Conservation (phyloP, 2,329 filamentous ascomycete genomes). For the Exophiala dermatitidis region DNA sequence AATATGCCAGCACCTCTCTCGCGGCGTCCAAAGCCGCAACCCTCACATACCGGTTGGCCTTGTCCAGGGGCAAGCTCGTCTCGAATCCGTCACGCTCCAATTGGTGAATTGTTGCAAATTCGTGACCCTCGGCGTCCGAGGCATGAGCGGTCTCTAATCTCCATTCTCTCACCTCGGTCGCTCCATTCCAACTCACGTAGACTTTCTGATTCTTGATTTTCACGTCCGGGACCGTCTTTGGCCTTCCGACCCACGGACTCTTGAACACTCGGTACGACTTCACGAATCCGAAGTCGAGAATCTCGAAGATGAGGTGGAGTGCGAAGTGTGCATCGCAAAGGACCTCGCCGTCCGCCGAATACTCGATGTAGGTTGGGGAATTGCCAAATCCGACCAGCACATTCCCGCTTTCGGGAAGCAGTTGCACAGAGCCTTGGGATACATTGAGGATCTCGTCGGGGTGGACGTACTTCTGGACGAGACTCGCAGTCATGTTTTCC, state of each 20-base stretch:
- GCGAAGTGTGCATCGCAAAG: slow-evolving; percentile 50
- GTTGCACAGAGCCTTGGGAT: slow-evolving; percentile 40
- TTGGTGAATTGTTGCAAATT: too few species aligned
- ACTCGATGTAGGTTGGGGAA: slow-evolving; percentile 45
- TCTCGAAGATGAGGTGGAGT: slow-evolving; percentile 34
- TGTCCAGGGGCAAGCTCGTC: too few species aligned
- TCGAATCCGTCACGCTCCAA: too few species aligned
- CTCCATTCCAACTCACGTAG: slow-evolving; percentile 44
- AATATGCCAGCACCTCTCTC: too few species aligned
- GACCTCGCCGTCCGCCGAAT: slow-evolving; percentile 32
- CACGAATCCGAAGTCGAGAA: slow-evolving; percentile 34
- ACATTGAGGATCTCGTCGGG: slow-evolving; percentile 33
- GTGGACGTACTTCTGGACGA: slow-evolving; percentile 37
- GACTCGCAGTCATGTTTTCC: slow-evolving; percentile 38
- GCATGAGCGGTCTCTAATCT: too few species aligned
- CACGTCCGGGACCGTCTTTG: slow-evolving; percentile 32
- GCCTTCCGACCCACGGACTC: slow-evolving; percentile 46
- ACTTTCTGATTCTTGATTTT: slow-evolving; percentile 29
- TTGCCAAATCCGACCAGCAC: slow-evolving; percentile 46
- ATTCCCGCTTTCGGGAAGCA: slow-evolving; percentile 37
- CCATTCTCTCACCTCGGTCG: slow-evolving; percentile 13
- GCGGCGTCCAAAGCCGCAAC: too few species aligned
- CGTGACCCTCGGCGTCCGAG: too few species aligned
- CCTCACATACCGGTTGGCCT: too few species aligned
- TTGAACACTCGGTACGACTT: slow-evolving; percentile 52